These are phyloP conservation scores for Aspergillus biplanus DNA, from an alignment of 495 filamentous ascomycete genomes.

Conservation along the genomic window DNA sequence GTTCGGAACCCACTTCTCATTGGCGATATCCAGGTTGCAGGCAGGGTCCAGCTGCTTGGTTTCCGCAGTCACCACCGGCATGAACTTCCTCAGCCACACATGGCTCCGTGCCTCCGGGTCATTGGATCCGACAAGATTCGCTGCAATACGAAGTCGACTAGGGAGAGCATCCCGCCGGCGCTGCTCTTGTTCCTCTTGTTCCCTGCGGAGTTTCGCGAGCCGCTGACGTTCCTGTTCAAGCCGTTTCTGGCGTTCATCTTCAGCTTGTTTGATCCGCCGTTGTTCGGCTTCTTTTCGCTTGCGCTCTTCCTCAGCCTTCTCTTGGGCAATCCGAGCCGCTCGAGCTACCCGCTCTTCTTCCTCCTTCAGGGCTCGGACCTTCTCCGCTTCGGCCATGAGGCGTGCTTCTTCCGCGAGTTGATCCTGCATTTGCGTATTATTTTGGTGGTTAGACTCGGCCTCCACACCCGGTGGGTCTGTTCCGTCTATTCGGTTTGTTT, in stretches of 20 bases:
- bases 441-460: slow-evolving; percentile 42
- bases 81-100: slow-evolving; percentile 51
- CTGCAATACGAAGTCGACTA: slow-evolving; percentile 51
- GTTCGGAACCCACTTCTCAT: slow-evolving; percentile 77
- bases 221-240: slow-evolving; percentile 61
- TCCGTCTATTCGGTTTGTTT: slow-evolving; percentile 30
- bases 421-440: slow-evolving; percentile 24
- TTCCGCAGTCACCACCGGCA: slow-evolving; percentile 55
- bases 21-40: slow-evolving; percentile 43
- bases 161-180: slow-evolving; percentile 62
- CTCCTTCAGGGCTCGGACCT: slow-evolving; percentile 45
- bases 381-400: slow-evolving; percentile 52
- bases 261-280: slow-evolving; percentile 54
- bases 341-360: slow-evolving; percentile 47
- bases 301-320: slow-evolving; percentile 57
- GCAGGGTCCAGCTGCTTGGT: slow-evolving; percentile 50
- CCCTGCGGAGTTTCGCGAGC: slow-evolving; percentile 50
- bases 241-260: slow-evolving; percentile 57
- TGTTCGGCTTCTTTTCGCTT: slow-evolving; percentile 56
- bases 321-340: slow-evolving; percentile 47
- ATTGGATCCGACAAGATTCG: slow-evolving; percentile 53
- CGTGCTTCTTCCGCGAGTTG: slow-evolving; percentile 44
- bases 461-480: slow-evolving; percentile 34
- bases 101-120: slow-evolving; percentile 48
- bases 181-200: slow-evolving; percentile 58